These are phyloP conservation scores for Coniferiporia sulphurascens DNA, from an alignment of 1,284 basidiomycete genomes.

Conservation along the genomic window DNA sequence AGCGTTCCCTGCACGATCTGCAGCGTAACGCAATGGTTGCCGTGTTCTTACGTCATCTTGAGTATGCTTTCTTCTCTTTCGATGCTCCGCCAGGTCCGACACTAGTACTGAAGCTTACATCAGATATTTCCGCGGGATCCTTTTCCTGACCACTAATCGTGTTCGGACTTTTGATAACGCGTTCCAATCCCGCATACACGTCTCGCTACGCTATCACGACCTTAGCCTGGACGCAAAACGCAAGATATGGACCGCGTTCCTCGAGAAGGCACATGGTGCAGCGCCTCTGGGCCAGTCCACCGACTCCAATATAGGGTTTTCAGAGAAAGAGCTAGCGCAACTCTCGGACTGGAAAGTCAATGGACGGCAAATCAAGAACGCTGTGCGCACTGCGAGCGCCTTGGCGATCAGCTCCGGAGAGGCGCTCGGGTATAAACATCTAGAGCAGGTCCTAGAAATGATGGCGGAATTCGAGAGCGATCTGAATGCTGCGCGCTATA, in stretches of 20 bases:
- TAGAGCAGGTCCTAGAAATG: constrained; percentile 52
- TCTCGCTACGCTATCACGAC: constrained; percentile 55
- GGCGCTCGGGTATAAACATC: constrained; percentile 40
- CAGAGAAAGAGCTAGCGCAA: constrained; percentile 33
- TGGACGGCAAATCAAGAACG: constrained; percentile 63
- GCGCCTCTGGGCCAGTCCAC: neutral
- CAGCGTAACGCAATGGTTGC: constrained; percentile 63
- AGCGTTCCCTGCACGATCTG: constrained; percentile 55
- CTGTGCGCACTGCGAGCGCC: constrained; percentile 54
- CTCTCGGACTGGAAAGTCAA: constrained; percentile 48
- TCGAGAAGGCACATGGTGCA: constrained; percentile 31
- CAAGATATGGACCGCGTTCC: constrained; percentile 55
- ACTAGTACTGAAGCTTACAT: constrained; percentile 30
- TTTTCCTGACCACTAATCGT: constrained; percentile 68
- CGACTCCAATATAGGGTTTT: neutral
- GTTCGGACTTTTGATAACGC: constrained; percentile 61
- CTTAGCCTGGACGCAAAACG: constrained; percentile 43
- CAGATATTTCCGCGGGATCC: constrained; percentile 41
- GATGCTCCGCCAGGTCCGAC: neutral
- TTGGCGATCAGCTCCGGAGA: constrained; percentile 47
- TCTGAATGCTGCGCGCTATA: constrained; percentile 6
- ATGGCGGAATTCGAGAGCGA: constrained; percentile 50
- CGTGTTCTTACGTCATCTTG: constrained; percentile 55
- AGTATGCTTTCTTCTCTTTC: constrained; percentile 33
- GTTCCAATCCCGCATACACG: constrained; percentile 62